Evolutionary conservation across 371 early-diverging fungal species (phyloP).

Genomic region (Synchytrium microbalum): DNA sequence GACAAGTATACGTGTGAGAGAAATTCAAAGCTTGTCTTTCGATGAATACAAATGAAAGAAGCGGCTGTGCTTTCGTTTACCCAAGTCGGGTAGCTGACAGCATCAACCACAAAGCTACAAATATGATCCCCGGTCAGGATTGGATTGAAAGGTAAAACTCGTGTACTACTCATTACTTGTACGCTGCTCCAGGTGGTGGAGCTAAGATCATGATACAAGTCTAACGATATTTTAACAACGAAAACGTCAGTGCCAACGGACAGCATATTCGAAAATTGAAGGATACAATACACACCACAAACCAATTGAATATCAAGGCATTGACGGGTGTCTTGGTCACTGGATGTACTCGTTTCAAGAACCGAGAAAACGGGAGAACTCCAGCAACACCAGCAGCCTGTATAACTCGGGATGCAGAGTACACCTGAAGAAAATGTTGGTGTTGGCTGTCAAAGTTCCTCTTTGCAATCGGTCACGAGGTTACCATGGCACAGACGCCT

Average conservation of each 20-base stretch:
- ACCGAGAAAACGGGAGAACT: constrained; percentile 29
- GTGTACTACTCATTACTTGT: too few relatives aligned
- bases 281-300: constrained; percentile 19
- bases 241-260: too few relatives aligned
- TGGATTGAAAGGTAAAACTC: too few relatives aligned
- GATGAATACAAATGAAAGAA: too few relatives aligned
- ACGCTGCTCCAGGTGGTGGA: constrained; percentile 45
- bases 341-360: constrained; percentile 24
- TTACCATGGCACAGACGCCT: neutral
- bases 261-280: too few relatives aligned
- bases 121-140: too few relatives aligned
- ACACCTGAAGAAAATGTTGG: neutral
- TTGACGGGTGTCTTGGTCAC: constrained; percentile 33
- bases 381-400: constrained; percentile 37
- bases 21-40: neutral
- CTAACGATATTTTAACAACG: too few relatives aligned
- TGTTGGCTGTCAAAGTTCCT: neutral
- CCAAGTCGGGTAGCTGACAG: constrained; percentile 47
- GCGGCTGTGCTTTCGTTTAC: constrained; percentile 14
- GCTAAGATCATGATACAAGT: constrained; percentile 39
- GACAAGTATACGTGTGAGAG: neutral
- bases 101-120: constrained; percentile 36
- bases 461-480: neutral
- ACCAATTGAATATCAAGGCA: constrained; percentile 33
- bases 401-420: constrained; percentile 27